phyloP scores from a whole-genome alignment of 2,329 filamentous ascomycete species.

The Verticillium isaacii region DNA sequence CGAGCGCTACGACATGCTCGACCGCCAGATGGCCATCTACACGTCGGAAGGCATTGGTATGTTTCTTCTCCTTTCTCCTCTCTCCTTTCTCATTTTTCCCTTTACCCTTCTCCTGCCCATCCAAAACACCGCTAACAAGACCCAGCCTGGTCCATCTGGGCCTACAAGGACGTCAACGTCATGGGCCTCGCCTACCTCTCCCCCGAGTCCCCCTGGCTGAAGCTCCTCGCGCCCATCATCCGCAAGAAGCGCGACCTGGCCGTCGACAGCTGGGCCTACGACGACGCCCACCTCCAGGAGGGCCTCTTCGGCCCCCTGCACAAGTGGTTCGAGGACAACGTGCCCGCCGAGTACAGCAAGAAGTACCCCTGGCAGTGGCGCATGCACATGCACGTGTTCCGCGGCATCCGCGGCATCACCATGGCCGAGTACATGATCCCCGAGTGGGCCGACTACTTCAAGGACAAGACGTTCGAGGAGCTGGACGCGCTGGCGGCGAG shows the following conservation, averaged over 20 bases:
- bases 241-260: conserved; percentile 47
- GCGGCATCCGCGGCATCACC: conserved; percentile 17
- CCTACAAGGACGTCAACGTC: conserved; percentile 47
- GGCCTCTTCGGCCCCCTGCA: conserved; percentile 15
- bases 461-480: conserved; percentile 32
- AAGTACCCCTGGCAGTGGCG: conserved; percentile 19
- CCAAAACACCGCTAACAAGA: conserved; percentile 5
- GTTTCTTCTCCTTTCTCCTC: not conserved
- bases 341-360: conserved; percentile 14
- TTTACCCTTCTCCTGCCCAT: no score
- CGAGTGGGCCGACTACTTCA: conserved; percentile 42
- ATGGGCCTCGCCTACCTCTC: conserved; percentile 46
- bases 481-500: conserved; percentile 40
- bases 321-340: conserved; percentile 18
- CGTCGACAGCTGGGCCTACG: conserved; percentile 47
- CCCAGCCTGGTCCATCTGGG: conserved; percentile 36
- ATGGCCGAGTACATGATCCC: conserved; percentile 37
- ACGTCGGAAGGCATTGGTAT: conserved; percentile 10
- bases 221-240: conserved; percentile 42
- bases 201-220: conserved; percentile 39
- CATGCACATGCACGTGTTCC: conserved; percentile 19
- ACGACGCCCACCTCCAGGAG: conserved; percentile 26
- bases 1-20: conserved; percentile 38
- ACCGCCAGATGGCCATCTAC: conserved; percentile 45
- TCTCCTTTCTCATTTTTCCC: no score